phyloP scores from a whole-genome alignment of 129 eudicot species.

The Saposhnikovia divaricata region DNA sequence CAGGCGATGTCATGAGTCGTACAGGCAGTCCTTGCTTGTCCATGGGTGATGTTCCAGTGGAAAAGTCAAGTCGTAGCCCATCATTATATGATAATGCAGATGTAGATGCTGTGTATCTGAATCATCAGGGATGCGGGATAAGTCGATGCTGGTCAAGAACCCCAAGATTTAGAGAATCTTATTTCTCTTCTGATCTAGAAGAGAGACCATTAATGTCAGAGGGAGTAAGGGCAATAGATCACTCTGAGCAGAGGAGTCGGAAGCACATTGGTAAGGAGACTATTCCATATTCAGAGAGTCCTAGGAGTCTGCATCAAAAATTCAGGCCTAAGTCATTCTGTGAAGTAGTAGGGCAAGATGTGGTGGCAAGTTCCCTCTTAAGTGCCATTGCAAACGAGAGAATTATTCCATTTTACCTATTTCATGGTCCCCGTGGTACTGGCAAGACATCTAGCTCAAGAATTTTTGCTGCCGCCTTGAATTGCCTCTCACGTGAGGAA shows the following conservation, averaged over 20 bases:
- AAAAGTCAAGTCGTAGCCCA: constrained; percentile 34
- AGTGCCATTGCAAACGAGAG: constrained; percentile 40
- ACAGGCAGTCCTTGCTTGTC: constrained; percentile 64
- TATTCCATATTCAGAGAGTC: constrained; percentile 50
- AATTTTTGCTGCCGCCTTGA: constrained; percentile 85
- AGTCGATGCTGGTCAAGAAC: constrained; percentile 82
- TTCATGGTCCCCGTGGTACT: constrained; percentile 91
- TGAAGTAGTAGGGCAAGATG: constrained; percentile 75
- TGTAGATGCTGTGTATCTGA: constrained; percentile 33
- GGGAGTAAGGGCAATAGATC: constrained; percentile 19
- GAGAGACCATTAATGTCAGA: constrained; percentile 42
- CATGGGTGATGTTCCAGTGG: constrained; percentile 30
- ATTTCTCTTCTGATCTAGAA: constrained; percentile 35
- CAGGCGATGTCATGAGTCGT: constrained; percentile 58
- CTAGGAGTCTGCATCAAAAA: constrained; percentile 70
- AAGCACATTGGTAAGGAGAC: constrained; percentile 33
- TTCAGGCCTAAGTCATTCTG: constrained; percentile 69
- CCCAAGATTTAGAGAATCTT: constrained; percentile 36
- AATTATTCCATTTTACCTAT: constrained; percentile 63
- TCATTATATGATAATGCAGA: constrained; percentile 44
- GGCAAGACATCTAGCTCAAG: constrained; percentile 87
- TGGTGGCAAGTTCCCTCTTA: constrained; percentile 52
- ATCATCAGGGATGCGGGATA: constrained; percentile 57
- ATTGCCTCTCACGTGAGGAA: constrained; percentile 52
- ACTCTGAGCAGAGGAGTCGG: constrained; percentile 15